Conservation (phyloP, 2,329 filamentous ascomycete genomes). For the Massarina eburnea region DNA sequence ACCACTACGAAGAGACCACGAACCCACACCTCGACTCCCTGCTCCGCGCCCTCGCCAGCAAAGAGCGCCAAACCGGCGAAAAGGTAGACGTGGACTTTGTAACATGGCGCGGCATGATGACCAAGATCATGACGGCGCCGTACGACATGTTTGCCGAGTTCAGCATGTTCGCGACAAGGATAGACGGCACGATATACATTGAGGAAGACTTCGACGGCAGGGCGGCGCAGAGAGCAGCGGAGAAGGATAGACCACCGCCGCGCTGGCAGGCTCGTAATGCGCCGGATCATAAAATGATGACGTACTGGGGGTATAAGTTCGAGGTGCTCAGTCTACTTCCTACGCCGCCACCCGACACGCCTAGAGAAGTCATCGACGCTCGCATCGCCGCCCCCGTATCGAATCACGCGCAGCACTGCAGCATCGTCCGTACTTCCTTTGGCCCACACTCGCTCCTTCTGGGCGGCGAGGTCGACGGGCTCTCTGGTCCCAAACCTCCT, state of each 20-base stretch:
- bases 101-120: conserved; percentile 98
- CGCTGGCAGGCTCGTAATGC: conserved; percentile 51
- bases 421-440: conserved; percentile 84
- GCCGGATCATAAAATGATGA: conserved; percentile 77
- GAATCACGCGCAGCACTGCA: conserved; percentile 95
- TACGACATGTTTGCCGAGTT: conserved; percentile 82
- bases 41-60: conserved; percentile 70
- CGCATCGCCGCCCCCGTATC: conserved; percentile 73
- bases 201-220: conserved; percentile 86
- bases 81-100: conserved; percentile 76
- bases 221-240: conserved; percentile 58
- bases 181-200: conserved; percentile 80
- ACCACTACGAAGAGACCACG: conserved; percentile 76
- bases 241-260: conserved; percentile 24
- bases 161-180: conserved; percentile 92
- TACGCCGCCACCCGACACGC: conserved; percentile 74
- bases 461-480: conserved; percentile 91
- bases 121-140: conserved; percentile 86
- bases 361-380: conserved; percentile 75
- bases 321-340: conserved; percentile 81
- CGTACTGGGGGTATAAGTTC: conserved; percentile 98
- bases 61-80: conserved; percentile 69
- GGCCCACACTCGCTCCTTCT: conserved; percentile 74
- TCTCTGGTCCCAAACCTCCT: conserved; percentile 31
- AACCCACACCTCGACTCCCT: conserved; percentile 88